Base-by-base conservation (phyloP, 2,329 filamentous ascomycete genomes). In the Alternaria ethzedia region DNA sequence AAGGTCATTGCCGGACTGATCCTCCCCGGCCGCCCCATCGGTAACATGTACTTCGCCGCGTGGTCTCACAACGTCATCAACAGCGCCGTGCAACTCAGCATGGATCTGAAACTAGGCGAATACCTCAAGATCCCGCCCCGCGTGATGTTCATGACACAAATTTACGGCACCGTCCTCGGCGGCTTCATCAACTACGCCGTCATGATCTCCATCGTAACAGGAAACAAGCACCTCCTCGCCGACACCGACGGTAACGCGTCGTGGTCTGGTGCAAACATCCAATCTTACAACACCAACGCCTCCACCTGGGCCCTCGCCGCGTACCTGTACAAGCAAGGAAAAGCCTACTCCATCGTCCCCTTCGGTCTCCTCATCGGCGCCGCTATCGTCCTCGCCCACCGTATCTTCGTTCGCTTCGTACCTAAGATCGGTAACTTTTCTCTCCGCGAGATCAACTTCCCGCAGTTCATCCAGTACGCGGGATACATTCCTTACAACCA, bases 151-250 rank as follows among this genome's bases (percentile, higher is more conserved):
- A 10, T 68, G 49, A 64, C 64, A 3, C 66, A 68, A 11, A 61
- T 66, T 4, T 68, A 68, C 43, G 66, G 66, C 17, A 68, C 64
- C 10, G 47, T 68, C 4, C 61, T 68, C 28, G 66, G 66, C 45
- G 64, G 64, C 3, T 66, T 66, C 54, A 66, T 68, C 49, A 68
- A 68, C 50, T 68, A 68, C 41, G 66, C 64, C 4, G 61, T 68
- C 25, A 68, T 68, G 66, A 63, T 58, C 20, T 68, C 64, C 2
- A 68, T 68, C 20, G 64, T 68, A 11, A 44, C 64, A 28, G 58
- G 61, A 7, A 66, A 66, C 45, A 60, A 54, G 30, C 43, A 60
- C 15, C 49, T 66, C 11, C 61, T 68, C n/a, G 64, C 64, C n/a
- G 58, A 68, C 17, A 58, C 44, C n/a, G 60, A 66, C 45, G 66